These are phyloP conservation scores for Colletotrichum gloeosporioides DNA, from an alignment of 2,329 filamentous ascomycete genomes.

Conservation along the genomic window DNA sequence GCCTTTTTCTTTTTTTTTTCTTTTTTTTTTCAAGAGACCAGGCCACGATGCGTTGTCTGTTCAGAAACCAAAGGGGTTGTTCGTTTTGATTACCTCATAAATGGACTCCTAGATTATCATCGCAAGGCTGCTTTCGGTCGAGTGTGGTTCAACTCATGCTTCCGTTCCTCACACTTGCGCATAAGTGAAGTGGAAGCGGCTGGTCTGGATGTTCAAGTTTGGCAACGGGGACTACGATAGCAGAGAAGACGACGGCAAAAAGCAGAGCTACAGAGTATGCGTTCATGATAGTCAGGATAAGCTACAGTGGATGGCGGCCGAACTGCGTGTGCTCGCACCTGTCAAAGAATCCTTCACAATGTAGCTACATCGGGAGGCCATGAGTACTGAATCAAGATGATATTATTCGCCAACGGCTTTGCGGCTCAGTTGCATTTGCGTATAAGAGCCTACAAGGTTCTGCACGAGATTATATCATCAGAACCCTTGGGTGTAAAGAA, in stretches of 20 bases:
- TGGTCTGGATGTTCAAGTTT: neutral
- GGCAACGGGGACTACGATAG: neutral
- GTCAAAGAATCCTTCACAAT: neutral
- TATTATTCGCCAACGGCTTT: neutral
- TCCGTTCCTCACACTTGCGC: neutral
- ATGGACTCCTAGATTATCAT: neutral
- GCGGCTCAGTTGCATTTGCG: neutral
- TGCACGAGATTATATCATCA: neutral
- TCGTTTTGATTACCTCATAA: neutral
- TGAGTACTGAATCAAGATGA: neutral
- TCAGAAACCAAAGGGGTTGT: neutral
- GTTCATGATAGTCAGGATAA: neutral
- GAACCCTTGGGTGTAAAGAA: neutral
- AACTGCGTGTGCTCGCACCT: neutral
- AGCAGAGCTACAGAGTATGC: neutral
- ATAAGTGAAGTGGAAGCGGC: neutral
- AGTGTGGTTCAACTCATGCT: no score
- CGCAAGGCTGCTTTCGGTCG: no score
- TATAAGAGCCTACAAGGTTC: neutral
- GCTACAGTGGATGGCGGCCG: accelerated
- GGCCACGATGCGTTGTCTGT: neutral
- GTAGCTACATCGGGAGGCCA: neutral
- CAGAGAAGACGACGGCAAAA: neutral
- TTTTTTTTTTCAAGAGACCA: no score
- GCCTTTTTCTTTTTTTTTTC: no score